Conservation (phyloP, 768 basidiomycete species). For the Naganishia onofrii region DNA sequence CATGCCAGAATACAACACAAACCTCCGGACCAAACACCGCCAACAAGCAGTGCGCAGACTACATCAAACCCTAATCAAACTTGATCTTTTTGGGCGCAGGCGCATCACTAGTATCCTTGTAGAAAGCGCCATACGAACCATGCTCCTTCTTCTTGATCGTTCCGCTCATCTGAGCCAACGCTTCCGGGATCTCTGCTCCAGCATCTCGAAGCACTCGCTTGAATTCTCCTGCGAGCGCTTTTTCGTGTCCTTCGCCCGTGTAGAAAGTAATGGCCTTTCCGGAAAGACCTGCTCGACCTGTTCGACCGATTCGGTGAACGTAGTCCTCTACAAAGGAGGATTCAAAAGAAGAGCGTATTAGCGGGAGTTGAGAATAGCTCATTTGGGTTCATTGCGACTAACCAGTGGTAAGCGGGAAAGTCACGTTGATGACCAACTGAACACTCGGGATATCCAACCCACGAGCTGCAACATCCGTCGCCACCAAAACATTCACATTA, state of each 20-base stretch:
- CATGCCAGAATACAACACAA: slow-evolving; percentile 3
- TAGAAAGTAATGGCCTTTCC: slow-evolving; percentile 96
- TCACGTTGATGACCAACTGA: slow-evolving; percentile 89
- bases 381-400: slow-evolving; percentile 58
- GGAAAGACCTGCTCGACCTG: slow-evolving; percentile 81
- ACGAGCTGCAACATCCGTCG: slow-evolving; percentile 95
- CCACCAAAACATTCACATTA: slow-evolving; percentile 75
- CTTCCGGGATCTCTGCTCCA: slow-evolving; percentile 69
- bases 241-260: slow-evolving; percentile 84
- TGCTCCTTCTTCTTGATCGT: slow-evolving; percentile 96
- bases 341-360: not conserved
- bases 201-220: slow-evolving; percentile 85
- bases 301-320: slow-evolving; percentile 51
- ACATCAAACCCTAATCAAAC: slow-evolving; percentile 51
- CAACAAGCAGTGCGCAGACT: not conserved
- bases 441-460: slow-evolving; percentile 97
- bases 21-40: not conserved
- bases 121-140: slow-evolving; percentile 70
- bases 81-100: slow-evolving; percentile 56
- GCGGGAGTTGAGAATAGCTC: too few relatives aligned
- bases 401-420: slow-evolving; percentile 91
- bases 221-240: slow-evolving; percentile 83
- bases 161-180: slow-evolving; percentile 82
- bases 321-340: slow-evolving; percentile 40
- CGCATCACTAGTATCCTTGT: slow-evolving; percentile 53